Percentiles rank a stretch among this genome's conserved stretches.
phyloP scores from a whole-genome alignment of 202 grass and related monocot genomes.

The Setaria italica region DNA sequence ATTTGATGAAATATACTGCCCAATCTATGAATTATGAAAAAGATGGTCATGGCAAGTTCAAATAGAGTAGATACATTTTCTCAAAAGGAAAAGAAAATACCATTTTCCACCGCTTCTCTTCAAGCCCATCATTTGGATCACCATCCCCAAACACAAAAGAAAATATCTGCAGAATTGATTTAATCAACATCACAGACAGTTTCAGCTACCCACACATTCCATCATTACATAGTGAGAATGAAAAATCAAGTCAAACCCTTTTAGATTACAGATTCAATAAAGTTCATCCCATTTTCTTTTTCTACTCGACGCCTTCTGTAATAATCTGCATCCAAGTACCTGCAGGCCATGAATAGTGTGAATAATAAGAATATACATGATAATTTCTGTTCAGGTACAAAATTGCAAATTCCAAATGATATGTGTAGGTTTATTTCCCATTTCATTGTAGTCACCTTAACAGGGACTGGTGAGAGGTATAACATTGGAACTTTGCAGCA shows the following conservation, averaged over 20 bases:
- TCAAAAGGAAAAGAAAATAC: conserved; percentile 50
- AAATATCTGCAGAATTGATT: conserved; percentile 74
- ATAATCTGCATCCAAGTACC: conserved; percentile 90
- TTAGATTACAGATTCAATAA: conserved; percentile 99
- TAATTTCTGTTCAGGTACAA: background rate
- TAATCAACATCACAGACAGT: conserved; percentile 54
- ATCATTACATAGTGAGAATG: conserved; percentile 40
- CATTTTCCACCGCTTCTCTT: conserved; percentile 98
- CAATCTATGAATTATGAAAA: conserved; percentile 74
- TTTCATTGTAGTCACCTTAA: conserved; percentile 1
- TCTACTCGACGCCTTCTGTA: conserved; percentile 78
- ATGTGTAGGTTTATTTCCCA: background rate
- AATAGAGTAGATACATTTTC: conserved; percentile 23
- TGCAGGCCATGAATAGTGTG: conserved; percentile 36
- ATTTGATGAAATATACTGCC: conserved; percentile 95
- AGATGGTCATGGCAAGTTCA: background rate
- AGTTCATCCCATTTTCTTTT: conserved; percentile 79
- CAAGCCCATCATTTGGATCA: conserved; percentile 94
- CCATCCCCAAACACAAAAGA: conserved; percentile 99
- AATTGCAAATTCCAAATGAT: conserved; percentile 27
- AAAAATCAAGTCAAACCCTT: conserved; percentile 90
- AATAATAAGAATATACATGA: conserved; percentile 27
- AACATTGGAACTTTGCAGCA: background rate
- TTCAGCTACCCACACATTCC: conserved; percentile 29
- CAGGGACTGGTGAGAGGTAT: background rate